These are phyloP conservation scores for Calamus simplicifolius DNA, from an alignment of 176 grass and related monocot species.

Conservation along the genomic window DNA sequence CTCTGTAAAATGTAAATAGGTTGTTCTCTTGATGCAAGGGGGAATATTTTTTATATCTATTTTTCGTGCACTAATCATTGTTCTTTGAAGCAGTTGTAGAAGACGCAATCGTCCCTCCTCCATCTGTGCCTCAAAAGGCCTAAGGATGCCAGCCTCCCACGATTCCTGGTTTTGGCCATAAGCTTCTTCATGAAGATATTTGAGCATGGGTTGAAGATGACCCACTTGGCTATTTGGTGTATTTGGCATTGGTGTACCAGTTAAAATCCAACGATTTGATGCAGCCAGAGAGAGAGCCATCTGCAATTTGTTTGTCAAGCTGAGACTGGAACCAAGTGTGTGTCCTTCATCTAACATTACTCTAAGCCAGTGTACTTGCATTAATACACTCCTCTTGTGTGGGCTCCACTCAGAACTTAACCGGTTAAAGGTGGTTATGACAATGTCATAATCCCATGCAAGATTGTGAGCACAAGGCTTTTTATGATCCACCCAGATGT, in stretches of 20 bases:
- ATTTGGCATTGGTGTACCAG: conserved; percentile 91
- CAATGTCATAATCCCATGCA: conserved; percentile 96
- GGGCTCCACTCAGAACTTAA: conserved; percentile 88
- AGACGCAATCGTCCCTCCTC: conserved; percentile 65
- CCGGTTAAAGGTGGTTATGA: conserved; percentile 87
- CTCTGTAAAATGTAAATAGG: conserved; percentile 73
- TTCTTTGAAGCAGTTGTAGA: conserved; percentile 65
- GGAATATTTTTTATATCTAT: conserved; percentile 82
- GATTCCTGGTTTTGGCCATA: conserved; percentile 78
- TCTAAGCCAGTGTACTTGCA: conserved; percentile 92
- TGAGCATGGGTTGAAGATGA: conserved; percentile 93
- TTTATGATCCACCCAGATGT: conserved; percentile 59
- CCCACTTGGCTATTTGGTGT: conserved; percentile 89
- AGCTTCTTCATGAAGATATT: conserved; percentile 85
- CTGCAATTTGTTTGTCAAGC: conserved; percentile 87
- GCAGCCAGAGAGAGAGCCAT: conserved; percentile 90
- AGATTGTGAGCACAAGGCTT: conserved; percentile 66
- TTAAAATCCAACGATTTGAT: conserved; percentile 94
- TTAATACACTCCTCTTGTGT: conserved; percentile 69
- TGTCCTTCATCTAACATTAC: conserved; percentile 98
- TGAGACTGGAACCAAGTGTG: conserved; percentile 85
- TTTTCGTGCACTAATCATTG: conserved; percentile 96
- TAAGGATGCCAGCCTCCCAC: conserved; percentile 78
- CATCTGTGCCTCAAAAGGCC: conserved; percentile 72
- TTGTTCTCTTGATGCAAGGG: conserved; percentile 75